Evolutionary conservation across 768 basidiomycete genomes (phyloP).

Genomic region (Trametes cingulata): DNA sequence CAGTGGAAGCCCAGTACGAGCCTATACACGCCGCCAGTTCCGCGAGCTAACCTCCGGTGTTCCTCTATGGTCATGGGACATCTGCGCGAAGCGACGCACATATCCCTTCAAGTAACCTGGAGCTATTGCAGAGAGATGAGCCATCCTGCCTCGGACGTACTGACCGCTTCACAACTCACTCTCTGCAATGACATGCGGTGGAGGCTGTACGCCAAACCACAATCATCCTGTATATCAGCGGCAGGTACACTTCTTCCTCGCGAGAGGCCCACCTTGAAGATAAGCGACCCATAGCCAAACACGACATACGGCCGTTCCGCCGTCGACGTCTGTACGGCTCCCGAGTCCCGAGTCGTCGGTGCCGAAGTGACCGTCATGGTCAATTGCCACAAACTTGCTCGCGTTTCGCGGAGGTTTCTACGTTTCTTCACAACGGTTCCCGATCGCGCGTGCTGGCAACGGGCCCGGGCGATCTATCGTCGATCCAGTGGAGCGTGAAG

Average conservation of each 20-base stretch:
- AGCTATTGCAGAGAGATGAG: conserved; percentile 37
- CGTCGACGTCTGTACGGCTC: too few relatives aligned
- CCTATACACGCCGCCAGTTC: too few relatives aligned
- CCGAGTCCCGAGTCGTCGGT: neutral
- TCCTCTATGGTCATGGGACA: conserved; percentile 91
- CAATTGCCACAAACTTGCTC: neutral
- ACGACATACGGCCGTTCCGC: conserved; percentile 56
- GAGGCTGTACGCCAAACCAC: conserved; percentile 52
- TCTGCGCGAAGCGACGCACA: conserved; percentile 87
- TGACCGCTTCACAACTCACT: conserved; percentile 40
- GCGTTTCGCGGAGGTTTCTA: too few relatives aligned
- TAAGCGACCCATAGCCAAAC: conserved; percentile 91
- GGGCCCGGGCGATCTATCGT: neutral
- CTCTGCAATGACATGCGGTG: conserved; percentile 72
- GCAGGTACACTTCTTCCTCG: neutral
- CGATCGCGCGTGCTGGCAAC: neutral
- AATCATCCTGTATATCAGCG: neutral
- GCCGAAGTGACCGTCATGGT: neutral
- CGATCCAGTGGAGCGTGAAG: neutral
- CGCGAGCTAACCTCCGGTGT: conserved; percentile 76
- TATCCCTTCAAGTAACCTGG: conserved; percentile 90
- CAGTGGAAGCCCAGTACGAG: too few relatives aligned
- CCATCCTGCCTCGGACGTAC: neutral
- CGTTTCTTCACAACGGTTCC: too few relatives aligned
- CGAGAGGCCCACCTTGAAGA: conserved; percentile 72